Evolutionary conservation across 108 stramenopile species (phyloP).

Genomic region (Cylindrotheca closterium): DNA sequence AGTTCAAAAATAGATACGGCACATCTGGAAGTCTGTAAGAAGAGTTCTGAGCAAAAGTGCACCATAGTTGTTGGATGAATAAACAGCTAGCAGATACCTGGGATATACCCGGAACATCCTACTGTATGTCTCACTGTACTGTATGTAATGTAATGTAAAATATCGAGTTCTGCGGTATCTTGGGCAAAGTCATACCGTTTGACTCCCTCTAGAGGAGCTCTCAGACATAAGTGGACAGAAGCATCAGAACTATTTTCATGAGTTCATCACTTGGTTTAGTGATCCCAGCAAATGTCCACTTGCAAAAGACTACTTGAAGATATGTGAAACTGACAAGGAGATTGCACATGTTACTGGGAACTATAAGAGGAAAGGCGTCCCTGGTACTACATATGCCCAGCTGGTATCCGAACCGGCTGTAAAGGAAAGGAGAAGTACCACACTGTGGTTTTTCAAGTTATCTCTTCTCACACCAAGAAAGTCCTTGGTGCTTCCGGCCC

Average conservation of each 20-base stretch:
- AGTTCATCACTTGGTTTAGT: neutral
- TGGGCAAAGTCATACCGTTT: neutral
- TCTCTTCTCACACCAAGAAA: neutral
- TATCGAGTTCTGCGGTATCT: neutral
- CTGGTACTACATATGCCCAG: constrained; percentile 37
- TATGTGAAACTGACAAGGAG: neutral
- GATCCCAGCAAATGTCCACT: neutral
- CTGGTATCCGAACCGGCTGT: constrained; percentile 13
- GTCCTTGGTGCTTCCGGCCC: neutral
- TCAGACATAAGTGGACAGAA: neutral
- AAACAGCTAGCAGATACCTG: too few species aligned
- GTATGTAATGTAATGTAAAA: too few species aligned
- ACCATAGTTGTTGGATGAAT: too few species aligned
- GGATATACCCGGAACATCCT: too few species aligned
- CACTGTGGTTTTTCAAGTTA: constrained; percentile 34
- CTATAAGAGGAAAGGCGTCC: constrained; percentile 15
- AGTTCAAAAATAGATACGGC: too few species aligned
- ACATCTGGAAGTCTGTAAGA: too few species aligned
- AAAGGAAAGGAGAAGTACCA: constrained; percentile 33
- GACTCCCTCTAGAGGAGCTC: constrained; percentile 1
- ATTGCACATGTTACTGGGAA: neutral
- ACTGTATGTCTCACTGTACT: too few species aligned
- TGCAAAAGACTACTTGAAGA: neutral
- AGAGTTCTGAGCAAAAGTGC: too few species aligned
- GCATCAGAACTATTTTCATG: neutral